A percentile compares a stretch with the other conserved stretches of the same genome.
Evolutionary conservation across 2,329 filamentous ascomycete species (phyloP).

Genomic region (Calonectria honghensis): DNA sequence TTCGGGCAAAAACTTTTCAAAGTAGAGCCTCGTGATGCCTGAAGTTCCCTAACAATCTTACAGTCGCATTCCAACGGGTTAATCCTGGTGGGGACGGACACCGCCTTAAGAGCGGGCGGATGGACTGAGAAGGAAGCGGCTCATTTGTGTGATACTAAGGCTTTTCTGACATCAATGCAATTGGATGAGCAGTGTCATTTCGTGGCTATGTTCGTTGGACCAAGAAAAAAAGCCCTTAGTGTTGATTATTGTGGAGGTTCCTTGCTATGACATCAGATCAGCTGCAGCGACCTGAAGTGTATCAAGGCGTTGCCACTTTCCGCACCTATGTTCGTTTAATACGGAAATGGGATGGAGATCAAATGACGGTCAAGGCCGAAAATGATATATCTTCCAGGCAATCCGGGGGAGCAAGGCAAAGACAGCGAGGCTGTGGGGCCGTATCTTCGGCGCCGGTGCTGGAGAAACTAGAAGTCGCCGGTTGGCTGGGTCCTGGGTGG

Average conservation of each 20-base stretch:
- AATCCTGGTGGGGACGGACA: neutral
- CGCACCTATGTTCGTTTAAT: neutral
- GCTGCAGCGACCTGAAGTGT: neutral
- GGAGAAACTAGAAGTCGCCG: conserved; percentile 23
- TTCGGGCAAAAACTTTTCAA: neutral
- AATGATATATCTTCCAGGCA: neutral
- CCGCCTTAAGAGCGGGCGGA: neutral
- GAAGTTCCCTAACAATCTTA: neutral
- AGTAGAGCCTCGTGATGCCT: neutral
- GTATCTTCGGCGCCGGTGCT: conserved; percentile 19
- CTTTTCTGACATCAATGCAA: conserved; percentile 4
- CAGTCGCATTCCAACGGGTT: neutral
- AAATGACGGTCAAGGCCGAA: neutral
- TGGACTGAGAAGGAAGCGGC: conserved; percentile 4
- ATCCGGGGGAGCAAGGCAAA: conserved; percentile 5
- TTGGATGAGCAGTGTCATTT: conserved; percentile 3
- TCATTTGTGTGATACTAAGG: conserved; percentile 8
- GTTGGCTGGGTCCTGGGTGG: neutral
- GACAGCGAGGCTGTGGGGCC: conserved; percentile 31
- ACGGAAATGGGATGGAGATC: neutral
- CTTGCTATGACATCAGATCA: conserved; percentile 24
- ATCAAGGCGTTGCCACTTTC: conserved; percentile 5
- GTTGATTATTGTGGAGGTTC: conserved; percentile 10
- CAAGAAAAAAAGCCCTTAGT: conserved; percentile 10
- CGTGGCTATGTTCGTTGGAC: conserved; percentile 17